Evolutionary conservation across 140 eudicot genomes (phyloP).

Genomic region (Senecio squalidus): DNA sequence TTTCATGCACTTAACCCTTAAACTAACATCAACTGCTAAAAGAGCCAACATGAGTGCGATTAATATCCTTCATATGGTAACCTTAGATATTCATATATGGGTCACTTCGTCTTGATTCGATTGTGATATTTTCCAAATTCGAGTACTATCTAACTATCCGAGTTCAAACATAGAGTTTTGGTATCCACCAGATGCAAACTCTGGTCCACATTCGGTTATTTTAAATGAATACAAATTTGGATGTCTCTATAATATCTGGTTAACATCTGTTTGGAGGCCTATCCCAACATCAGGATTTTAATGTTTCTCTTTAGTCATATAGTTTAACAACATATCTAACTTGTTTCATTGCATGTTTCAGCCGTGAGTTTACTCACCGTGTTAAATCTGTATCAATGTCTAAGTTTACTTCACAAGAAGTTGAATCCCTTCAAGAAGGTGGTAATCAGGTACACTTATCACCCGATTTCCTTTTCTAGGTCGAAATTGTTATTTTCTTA

Average conservation of each 20-base stretch:
- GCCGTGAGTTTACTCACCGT: constrained; percentile 98
- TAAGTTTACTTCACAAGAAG: constrained; percentile 89
- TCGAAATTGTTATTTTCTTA: constrained; percentile 18
- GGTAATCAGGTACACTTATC: constrained; percentile 74
- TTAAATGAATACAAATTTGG: background rate
- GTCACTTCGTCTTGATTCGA: background rate
- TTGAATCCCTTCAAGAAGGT: constrained; percentile 92
- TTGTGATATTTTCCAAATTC: background rate
- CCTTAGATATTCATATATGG: background rate
- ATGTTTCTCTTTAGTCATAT: too few species aligned
- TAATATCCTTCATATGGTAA: background rate
- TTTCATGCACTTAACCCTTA: too few species aligned
- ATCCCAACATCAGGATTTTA: too few species aligned
- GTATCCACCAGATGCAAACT: background rate
- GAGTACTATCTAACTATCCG: too few species aligned
- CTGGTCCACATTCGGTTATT: background rate
- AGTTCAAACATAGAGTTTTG: background rate
- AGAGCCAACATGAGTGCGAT: too few species aligned
- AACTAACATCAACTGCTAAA: too few species aligned
- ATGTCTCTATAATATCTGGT: too few species aligned
- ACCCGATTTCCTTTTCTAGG: constrained; percentile 2
- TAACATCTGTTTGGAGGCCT: too few species aligned
- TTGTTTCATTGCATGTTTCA: constrained; percentile 28
- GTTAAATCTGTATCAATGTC: constrained; percentile 95
- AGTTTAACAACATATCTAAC: too few species aligned